Evolutionary conservation across 768 basidiomycete species (phyloP).

Genomic region (Amanita pallidorosea): DNA sequence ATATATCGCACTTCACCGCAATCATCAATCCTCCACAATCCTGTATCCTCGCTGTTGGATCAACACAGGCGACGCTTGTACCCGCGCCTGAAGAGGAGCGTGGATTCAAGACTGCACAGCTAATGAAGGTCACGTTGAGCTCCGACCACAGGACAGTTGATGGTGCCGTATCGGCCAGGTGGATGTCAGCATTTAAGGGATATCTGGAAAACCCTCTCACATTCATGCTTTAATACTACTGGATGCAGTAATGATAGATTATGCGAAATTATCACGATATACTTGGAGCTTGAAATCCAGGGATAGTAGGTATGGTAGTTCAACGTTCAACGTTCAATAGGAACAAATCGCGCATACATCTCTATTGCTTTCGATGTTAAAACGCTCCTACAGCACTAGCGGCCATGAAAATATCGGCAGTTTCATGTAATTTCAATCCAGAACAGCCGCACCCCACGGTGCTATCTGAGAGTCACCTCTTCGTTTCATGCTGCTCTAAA

Average conservation of each 20-base stretch:
- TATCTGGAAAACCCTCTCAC: slow-evolving; percentile 96
- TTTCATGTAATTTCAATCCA: no score
- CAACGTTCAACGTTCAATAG: no score
- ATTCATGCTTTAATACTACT: slow-evolving; percentile 71
- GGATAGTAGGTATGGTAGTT: no score
- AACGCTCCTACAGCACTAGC: no score
- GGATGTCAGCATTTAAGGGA: slow-evolving; percentile 89
- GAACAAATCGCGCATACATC: no score
- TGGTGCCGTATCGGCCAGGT: slow-evolving; percentile 89
- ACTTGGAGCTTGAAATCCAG: no score
- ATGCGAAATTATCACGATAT: no score
- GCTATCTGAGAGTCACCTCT: no score
- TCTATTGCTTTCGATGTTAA: no score
- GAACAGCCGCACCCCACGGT: no score
- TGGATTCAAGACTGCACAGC: slow-evolving; percentile 85
- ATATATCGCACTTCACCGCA: slow-evolving; percentile 90
- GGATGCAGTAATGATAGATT: background rate
- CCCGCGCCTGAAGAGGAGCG: slow-evolving; percentile 84
- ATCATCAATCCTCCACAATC: slow-evolving; percentile 99
- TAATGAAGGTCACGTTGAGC: slow-evolving; percentile 95
- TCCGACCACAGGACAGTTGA: slow-evolving; percentile 95
- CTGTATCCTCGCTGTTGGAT: slow-evolving; percentile 93
- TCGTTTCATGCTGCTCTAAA: no score
- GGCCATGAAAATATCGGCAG: no score
- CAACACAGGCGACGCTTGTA: slow-evolving; percentile 76